Conservation (phyloP, 768 basidiomycete genomes). For the Amanita muscaria region DNA sequence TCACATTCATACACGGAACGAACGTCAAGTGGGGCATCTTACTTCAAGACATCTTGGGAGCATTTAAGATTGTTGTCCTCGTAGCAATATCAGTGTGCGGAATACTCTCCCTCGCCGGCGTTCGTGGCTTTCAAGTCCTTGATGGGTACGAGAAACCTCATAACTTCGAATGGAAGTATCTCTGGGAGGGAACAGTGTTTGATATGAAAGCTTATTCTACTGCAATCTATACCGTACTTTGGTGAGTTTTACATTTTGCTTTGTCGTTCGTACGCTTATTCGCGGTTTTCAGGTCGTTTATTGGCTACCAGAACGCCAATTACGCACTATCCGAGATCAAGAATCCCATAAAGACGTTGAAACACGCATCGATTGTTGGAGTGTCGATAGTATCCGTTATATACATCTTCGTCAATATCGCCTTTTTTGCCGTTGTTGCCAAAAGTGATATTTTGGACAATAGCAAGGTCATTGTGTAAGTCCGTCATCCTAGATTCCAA, state of each 20-base stretch:
- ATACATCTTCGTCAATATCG: slow-evolving; percentile 60
- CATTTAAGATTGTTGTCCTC: slow-evolving; percentile 53
- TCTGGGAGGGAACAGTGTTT: slow-evolving; percentile 56
- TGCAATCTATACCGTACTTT: slow-evolving; percentile 63
- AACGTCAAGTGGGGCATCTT: slow-evolving; percentile 46
- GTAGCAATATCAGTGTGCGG: slow-evolving; percentile 44
- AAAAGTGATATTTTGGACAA: slow-evolving; percentile 61
- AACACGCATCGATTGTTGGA: slow-evolving; percentile 59
- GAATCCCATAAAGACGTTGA: slow-evolving; percentile 64
- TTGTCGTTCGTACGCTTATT: no score
- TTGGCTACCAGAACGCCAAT: slow-evolving; percentile 69
- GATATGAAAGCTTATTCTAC: slow-evolving; percentile 53
- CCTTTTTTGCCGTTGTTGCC: slow-evolving; percentile 68
- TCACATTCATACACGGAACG: slow-evolving; percentile 48
- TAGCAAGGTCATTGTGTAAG: slow-evolving; percentile 60
- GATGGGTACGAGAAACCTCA: slow-evolving; percentile 43
- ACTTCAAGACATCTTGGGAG: slow-evolving; percentile 55
- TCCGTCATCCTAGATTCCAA: no score
- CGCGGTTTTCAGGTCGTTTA: slow-evolving; percentile 49
- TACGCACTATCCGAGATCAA: slow-evolving; percentile 65
- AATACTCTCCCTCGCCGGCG: slow-evolving; percentile 37
- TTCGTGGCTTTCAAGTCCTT: slow-evolving; percentile 41
- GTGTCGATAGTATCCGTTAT: slow-evolving; percentile 49
- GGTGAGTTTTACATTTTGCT: slow-evolving; percentile 28
- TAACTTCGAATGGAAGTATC: slow-evolving; percentile 49